These are phyloP conservation scores for Alopecurus myosuroides DNA, from an alignment of 176 grass and related monocot species.

Conservation along the genomic window DNA sequence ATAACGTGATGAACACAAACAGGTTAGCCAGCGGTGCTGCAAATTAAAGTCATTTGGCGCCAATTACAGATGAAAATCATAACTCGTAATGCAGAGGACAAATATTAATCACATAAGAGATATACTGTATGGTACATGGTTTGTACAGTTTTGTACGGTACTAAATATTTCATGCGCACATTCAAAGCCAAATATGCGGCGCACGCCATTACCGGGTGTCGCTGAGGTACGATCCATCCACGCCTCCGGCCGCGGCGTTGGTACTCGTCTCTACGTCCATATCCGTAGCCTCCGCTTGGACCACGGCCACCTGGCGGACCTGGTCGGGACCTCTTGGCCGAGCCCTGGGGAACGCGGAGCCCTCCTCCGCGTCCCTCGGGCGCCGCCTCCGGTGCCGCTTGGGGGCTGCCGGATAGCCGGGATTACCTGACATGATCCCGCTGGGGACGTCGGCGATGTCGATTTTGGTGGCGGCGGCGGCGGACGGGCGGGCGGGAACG, in stretches of 20 bases:
- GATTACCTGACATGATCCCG: conserved; percentile 25
- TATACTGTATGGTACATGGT: background rate
- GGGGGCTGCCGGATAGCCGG: background rate
- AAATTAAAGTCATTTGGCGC: background rate
- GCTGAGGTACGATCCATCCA: conserved; percentile 70
- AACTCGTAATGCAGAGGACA: background rate
- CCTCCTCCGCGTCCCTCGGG: conserved; percentile 30
- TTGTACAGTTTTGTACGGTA: background rate
- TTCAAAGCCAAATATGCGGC: background rate
- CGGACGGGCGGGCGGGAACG: background rate
- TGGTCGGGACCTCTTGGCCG: background rate
- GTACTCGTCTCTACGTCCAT: conserved; percentile 9
- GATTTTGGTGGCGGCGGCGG: conserved; percentile 4
- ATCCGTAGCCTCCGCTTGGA: conserved; percentile 9
- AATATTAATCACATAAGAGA: background rate
- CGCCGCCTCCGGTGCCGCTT: conserved; percentile 29
- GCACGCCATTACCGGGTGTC: conserved; percentile 57
- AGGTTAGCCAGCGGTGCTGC: background rate
- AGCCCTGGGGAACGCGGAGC: conserved; percentile 14
- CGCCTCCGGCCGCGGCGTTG: background rate
- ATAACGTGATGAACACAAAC: background rate
- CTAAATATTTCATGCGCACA: background rate
- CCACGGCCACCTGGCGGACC: background rate
- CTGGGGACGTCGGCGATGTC: background rate
- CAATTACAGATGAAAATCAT: background rate